Evolutionary conservation across 2,329 filamentous ascomycete genomes (phyloP).

Genomic region (Aspergillus sp.): DNA sequence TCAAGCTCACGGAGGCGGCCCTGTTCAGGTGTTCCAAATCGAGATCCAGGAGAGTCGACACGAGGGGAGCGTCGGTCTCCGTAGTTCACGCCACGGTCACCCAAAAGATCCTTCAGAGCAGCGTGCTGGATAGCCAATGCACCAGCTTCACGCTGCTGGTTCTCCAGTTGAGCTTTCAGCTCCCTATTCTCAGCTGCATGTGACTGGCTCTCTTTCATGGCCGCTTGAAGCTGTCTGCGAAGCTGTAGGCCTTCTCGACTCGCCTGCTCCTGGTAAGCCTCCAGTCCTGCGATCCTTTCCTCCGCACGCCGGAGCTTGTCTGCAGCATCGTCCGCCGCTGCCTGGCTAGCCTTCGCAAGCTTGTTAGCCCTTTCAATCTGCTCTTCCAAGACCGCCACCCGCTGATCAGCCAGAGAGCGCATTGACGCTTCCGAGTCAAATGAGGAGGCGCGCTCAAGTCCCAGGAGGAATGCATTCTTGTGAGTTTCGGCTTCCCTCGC

Average conservation of each 20-base stretch:
- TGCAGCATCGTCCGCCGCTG: slow-evolving; percentile 79
- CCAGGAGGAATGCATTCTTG: slow-evolving; percentile 75
- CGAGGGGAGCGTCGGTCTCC: slow-evolving; percentile 70
- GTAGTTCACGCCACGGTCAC: slow-evolving; percentile 81
- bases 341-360: slow-evolving; percentile 82
- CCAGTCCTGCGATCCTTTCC: slow-evolving; percentile 92
- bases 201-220: slow-evolving; percentile 78
- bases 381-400: slow-evolving; percentile 69
- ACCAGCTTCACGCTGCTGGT: slow-evolving; percentile 89
- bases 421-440: slow-evolving; percentile 36
- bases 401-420: slow-evolving; percentile 46
- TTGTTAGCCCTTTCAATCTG: slow-evolving; percentile 76
- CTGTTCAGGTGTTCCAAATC: slow-evolving; percentile 75
- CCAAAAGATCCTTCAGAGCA: slow-evolving; percentile 87
- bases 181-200: slow-evolving; percentile 78
- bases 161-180: slow-evolving; percentile 75
- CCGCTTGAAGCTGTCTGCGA: slow-evolving; percentile 81
- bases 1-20: slow-evolving; percentile 80
- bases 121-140: slow-evolving; percentile 88
- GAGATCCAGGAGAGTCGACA: slow-evolving; percentile 69
- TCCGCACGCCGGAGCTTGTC: slow-evolving; percentile 90
- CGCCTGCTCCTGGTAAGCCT: slow-evolving; percentile 95
- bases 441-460: slow-evolving; percentile 69
- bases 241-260: slow-evolving; percentile 89
- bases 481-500: slow-evolving; percentile 84